Evolutionary conservation across 352 stramenopile species (phyloP).

Genomic region (Phytophthora pistaciae): DNA sequence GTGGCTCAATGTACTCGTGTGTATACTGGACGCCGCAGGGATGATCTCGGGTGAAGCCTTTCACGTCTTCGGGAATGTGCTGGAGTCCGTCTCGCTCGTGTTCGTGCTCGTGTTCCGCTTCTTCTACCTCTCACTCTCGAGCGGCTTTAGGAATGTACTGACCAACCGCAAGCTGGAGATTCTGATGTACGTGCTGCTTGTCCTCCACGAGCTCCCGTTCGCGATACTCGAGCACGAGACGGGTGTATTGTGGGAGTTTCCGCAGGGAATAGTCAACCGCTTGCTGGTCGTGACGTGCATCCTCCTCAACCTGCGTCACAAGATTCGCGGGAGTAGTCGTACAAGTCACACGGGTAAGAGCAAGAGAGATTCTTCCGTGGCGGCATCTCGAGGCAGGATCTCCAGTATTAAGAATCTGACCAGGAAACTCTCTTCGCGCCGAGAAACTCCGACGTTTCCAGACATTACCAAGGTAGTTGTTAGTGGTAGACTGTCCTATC

Average conservation of each 20-base stretch:
- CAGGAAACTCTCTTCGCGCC: neutral
- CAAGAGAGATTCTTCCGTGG: neutral
- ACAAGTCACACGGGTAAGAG: neutral
- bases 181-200: conserved; percentile 19
- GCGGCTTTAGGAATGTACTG: conserved; percentile 4
- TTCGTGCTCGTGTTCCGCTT: conserved; percentile 32
- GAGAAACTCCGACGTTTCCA: neutral
- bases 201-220: conserved; percentile 27
- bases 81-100: conserved; percentile 22
- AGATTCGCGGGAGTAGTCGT: neutral
- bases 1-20: neutral
- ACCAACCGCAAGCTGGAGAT: conserved; percentile 23
- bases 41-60: conserved; percentile 2
- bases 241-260: conserved; percentile 19
- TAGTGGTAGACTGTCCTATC: neutral
- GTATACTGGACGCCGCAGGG: neutral
- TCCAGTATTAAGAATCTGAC: neutral
- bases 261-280: conserved; percentile 24
- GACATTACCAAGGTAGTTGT: neutral
- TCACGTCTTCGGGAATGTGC: conserved; percentile 10
- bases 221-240: conserved; percentile 12
- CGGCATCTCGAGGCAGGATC: neutral
- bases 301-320: conserved; percentile 22
- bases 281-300: conserved; percentile 24
- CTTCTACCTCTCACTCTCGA: conserved; percentile 24